Percentiles rank a stretch among this genome's conserved stretches.
These are phyloP conservation scores for Vitellaria paradoxa DNA, from an alignment of 179 eudicot genomes.

Conservation along the genomic window DNA sequence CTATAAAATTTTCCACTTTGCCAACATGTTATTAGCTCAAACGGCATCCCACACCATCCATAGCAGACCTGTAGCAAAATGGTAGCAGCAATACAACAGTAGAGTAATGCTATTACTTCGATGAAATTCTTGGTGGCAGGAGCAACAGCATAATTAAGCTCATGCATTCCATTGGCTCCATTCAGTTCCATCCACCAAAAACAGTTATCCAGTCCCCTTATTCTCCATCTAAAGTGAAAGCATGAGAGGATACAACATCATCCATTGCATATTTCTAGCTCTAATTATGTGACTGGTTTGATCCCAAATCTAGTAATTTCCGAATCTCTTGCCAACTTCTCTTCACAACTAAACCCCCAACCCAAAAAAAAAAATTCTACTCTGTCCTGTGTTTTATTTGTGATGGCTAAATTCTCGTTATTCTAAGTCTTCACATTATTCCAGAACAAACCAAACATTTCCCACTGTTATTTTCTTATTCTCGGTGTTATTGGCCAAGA, in stretches of 20 bases:
- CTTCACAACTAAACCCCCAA: not conserved
- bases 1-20: not conserved
- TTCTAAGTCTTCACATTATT: not conserved
- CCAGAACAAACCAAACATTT: not conserved
- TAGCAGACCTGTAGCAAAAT: not conserved
- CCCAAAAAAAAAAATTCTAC: no score
- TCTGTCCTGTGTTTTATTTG: not conserved
- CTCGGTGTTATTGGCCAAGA: not conserved
- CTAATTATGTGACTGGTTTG: not conserved
- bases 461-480: not conserved
- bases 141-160: not conserved
- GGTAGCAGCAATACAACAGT: not conserved
- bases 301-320: slow-evolving; percentile 4
- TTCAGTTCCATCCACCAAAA: not conserved
- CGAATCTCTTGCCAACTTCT: not conserved
- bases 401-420: not conserved
- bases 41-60: not conserved
- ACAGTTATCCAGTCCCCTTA: not conserved
- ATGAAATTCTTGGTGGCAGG: not conserved
- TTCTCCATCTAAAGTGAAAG: not conserved
- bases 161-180: not conserved
- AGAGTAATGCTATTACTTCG: not conserved
- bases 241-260: not conserved
- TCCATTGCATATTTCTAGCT: not conserved
- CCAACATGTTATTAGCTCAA: not conserved